phyloP scores from a whole-genome alignment of 306 rosid genomes.

The Myrica gale region DNA sequence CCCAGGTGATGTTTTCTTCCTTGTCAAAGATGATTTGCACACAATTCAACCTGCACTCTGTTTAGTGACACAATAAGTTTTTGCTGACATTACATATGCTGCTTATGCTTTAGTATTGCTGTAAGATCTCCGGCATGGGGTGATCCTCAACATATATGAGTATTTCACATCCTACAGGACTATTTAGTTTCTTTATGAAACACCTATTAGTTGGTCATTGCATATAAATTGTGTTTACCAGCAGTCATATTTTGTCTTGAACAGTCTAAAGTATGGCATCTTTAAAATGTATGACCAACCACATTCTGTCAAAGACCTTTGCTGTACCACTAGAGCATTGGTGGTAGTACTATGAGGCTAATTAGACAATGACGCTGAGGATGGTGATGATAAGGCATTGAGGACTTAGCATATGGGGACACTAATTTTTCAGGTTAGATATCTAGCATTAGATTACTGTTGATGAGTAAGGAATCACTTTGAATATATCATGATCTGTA shows the following conservation, averaged over 20 bases:
- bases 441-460: not conserved
- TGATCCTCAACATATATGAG: not conserved
- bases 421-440: not conserved
- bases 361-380: not conserved
- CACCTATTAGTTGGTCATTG: not conserved
- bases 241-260: not conserved
- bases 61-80: not conserved
- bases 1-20: slow-evolving; percentile 55
- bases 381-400: not conserved
- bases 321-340: not conserved
- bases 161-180: not conserved
- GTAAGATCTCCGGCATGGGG: not conserved
- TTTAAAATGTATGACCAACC: too few relatives aligned
- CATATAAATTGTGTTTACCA: not conserved
- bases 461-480: not conserved
- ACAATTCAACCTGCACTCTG: not conserved
- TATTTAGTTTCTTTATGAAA: not conserved
- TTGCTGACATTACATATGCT: not conserved
- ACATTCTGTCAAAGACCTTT: too few relatives aligned
- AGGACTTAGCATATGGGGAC: not conserved
- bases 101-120: slow-evolving; percentile 12
- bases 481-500: not conserved
- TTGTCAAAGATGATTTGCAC: not conserved
- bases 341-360: not conserved
- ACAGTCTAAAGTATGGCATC: not conserved